phyloP scores from a whole-genome alignment of 805 yeast species.

The Cyberlindnera samutprakarnensis region DNA sequence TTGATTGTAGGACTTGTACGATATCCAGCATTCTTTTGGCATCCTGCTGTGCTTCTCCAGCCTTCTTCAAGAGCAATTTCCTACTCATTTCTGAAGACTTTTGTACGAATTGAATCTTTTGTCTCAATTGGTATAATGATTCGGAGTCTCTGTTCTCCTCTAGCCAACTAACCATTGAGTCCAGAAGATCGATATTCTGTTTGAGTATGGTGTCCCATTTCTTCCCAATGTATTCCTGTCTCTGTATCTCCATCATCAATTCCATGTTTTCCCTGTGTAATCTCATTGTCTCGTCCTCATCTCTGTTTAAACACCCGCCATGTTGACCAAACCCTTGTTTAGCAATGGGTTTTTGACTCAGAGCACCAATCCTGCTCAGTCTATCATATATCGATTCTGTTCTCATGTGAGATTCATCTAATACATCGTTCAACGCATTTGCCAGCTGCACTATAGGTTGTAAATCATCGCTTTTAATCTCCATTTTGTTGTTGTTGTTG shows the following conservation, averaged over 20 bases:
- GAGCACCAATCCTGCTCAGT: constrained; percentile 2
- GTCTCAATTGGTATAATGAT: background rate
- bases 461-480: constrained; percentile 13
- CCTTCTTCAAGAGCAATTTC: constrained; percentile 1
- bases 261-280: constrained; percentile 22
- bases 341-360: too few relatives aligned
- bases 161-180: constrained; percentile 7
- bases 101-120: background rate
- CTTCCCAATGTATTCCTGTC: constrained; percentile 24
- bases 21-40: background rate
- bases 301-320: too few relatives aligned
- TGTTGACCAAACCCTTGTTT: too few relatives aligned
- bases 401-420: constrained; percentile 10
- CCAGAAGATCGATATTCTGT: constrained; percentile 23
- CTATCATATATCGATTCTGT: constrained; percentile 13
- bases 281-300: background rate
- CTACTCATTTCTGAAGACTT: constrained; percentile 1
- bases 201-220: constrained; percentile 22
- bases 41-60: constrained; percentile 1
- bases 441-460: constrained; percentile 14
- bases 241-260: constrained; percentile 24
- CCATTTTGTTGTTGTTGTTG: constrained; percentile 5
- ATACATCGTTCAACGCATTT: constrained; percentile 5
- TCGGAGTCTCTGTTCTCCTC: constrained; percentile 1
- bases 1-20: background rate